Percentiles rank a stretch among this genome's conserved stretches.
Conservation (phyloP, 352 stramenopile species). For the Phytophthora ramorum region DNA sequence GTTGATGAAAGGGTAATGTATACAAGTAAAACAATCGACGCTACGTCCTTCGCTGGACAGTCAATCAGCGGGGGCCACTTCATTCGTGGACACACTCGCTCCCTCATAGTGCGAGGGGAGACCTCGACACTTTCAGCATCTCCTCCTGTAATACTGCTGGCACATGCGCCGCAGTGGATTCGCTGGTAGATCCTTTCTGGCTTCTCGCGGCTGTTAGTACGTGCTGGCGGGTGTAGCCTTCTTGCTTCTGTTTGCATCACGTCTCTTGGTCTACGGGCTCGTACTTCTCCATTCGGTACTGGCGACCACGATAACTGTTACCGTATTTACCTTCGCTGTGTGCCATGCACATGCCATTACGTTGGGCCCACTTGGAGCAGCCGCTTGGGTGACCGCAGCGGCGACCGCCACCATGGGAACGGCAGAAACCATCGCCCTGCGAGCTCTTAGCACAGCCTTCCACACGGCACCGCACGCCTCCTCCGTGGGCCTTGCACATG, state of each 20-base stretch:
- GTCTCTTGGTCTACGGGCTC: slow-evolving; percentile 14
- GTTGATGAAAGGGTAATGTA: slow-evolving; percentile 18
- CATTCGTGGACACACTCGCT: slow-evolving; percentile 30
- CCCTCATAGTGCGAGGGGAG: slow-evolving; percentile 23
- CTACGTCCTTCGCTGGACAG: slow-evolving; percentile 16
- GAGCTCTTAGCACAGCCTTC: slow-evolving; percentile 86
- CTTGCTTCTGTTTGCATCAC: slow-evolving; percentile 10
- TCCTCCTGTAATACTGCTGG: slow-evolving; percentile 35
- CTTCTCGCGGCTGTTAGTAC: slow-evolving; percentile 14
- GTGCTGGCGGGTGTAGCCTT: slow-evolving; percentile 1
- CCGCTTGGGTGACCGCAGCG: slow-evolving; percentile 76
- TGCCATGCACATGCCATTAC: slow-evolving; percentile 88
- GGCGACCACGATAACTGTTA: slow-evolving; percentile 78
- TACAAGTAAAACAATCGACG: slow-evolving; percentile 34
- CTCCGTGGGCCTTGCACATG: slow-evolving; percentile 88
- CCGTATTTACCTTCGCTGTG: slow-evolving; percentile 86
- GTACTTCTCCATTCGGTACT: slow-evolving; percentile 47
- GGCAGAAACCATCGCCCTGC: slow-evolving; percentile 85
- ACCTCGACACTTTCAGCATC: slow-evolving; percentile 25
- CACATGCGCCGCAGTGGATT: slow-evolving; percentile 26
- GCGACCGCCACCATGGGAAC: slow-evolving; percentile 73
- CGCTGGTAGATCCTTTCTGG: slow-evolving; percentile 15
- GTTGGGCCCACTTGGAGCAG: slow-evolving; percentile 84
- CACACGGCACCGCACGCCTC: slow-evolving; percentile 82
- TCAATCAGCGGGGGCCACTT: slow-evolving; percentile 31